Percentiles rank a stretch among this genome's conserved stretches.
These are phyloP conservation scores for Pythium volutum DNA, from an alignment of 352 stramenopile genomes.

Conservation along the genomic window DNA sequence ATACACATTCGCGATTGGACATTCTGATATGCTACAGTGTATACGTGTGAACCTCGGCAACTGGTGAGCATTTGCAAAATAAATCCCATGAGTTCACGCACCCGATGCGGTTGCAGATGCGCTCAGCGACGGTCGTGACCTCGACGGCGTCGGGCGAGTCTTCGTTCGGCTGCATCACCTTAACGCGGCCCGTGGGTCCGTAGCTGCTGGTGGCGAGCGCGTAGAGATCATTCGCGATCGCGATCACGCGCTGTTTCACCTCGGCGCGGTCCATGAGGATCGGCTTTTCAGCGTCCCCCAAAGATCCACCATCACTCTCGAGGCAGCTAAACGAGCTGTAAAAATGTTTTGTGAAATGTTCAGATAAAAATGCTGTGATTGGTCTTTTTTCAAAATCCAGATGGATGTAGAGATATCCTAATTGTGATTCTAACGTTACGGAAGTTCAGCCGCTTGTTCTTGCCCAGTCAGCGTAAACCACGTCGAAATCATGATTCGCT, in stretches of 20 bases:
- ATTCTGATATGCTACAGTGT: conserved; percentile 19
- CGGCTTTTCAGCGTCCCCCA: neutral
- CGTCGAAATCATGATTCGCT: neutral
- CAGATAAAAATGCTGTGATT: too few relatives aligned
- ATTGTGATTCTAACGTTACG: too few relatives aligned
- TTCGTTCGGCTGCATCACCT: conserved; percentile 48
- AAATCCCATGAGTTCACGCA: conserved; percentile 15
- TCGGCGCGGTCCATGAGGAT: conserved; percentile 18
- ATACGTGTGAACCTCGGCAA: neutral
- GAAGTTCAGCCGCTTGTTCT: neutral
- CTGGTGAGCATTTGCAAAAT: neutral
- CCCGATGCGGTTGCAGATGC: conserved; percentile 39
- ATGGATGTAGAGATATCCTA: too few relatives aligned
- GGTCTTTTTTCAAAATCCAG: too few relatives aligned
- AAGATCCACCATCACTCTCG: conserved; percentile 10
- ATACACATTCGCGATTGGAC: conserved; percentile 52
- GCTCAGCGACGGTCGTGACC: conserved; percentile 37
- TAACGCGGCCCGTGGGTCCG: conserved; percentile 36
- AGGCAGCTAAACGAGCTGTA: neutral
- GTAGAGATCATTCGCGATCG: conserved; percentile 30
- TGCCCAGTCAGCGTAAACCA: neutral
- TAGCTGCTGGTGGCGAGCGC: conserved; percentile 38
- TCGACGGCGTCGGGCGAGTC: conserved; percentile 39
- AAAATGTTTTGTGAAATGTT: too few relatives aligned
- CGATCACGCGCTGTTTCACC: conserved; percentile 31